Evolutionary conservation across 768 basidiomycete genomes (phyloP), one percentile per base, ranked within the genome.

Genomic region (Grammothele lineata): DNA sequence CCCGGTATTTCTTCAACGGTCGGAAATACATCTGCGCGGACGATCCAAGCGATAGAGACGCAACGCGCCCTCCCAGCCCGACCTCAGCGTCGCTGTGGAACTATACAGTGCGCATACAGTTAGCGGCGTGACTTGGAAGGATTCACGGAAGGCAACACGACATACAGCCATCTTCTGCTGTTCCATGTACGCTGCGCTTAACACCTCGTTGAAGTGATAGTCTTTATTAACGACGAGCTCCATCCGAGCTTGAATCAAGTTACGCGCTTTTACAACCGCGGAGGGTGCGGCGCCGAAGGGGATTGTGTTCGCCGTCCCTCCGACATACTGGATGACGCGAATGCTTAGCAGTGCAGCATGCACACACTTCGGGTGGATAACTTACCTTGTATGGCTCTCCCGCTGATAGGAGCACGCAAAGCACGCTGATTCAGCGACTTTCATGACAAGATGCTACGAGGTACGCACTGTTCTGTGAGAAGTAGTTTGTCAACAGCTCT

Each of bases 161-260:
- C 62, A 57, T 60, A 88, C 88, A 40, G 86, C 77, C 88, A 92
- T 92, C 60, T 75, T 85, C 62, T 91, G 89, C 47, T 78, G 73
- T 57, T 87, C 85, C 85, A 91, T 89, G 57, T 92, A 92, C 1
- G 86, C 88, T 37, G 83, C 86, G 48, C 81, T 81, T 24, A 92
- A 72, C 27, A 92, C 73, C 63, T 92, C 88, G 54, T 92, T 92
- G 68, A 91, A 90, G 0, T 64, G 56, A 21, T 66, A 55, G 10
- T 62, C 43, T 14, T 46, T 51, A 2, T 51, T 56, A 22, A 47
- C 42, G 9, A 53, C 46, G 33, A 30, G 40, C 3, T 37, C 50
- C 40, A 83, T 72, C 30, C 83, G 80, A 14, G 63, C 60, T 57
- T 79, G 67, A 35, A 91, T 88, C 24, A 87, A 59, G 1, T 69